phyloP scores from a whole-genome alignment of 1,139 yeast genomes.

The Sugiyamaella xylanicola region DNA sequence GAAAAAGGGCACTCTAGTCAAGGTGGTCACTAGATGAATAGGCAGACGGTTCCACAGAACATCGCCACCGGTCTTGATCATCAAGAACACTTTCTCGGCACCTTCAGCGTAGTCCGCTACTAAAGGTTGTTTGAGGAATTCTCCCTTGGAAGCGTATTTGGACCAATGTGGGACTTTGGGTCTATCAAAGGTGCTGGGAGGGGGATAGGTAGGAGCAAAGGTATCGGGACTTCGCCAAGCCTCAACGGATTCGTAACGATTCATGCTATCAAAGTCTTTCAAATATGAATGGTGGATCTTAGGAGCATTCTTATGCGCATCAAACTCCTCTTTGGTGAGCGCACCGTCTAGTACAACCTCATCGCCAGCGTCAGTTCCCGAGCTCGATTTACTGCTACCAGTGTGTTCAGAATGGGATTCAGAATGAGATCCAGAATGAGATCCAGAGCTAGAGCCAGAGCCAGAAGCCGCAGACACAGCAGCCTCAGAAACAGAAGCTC shows the following conservation, averaged over 20 bases:
- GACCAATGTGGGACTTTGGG: constrained; percentile 20
- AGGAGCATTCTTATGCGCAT: neutral
- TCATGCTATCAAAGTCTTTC: neutral
- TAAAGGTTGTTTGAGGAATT: constrained; percentile 32
- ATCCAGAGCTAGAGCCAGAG: too few species aligned
- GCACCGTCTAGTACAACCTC: neutral
- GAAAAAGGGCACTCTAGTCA: constrained; percentile 41
- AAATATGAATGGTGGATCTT: neutral
- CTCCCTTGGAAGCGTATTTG: constrained; percentile 21
- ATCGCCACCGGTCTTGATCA: constrained; percentile 45
- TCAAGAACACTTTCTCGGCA: constrained; percentile 35
- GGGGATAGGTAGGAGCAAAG: constrained; percentile 19
- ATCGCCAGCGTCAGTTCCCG: neutral
- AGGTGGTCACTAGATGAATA: constrained; percentile 41
- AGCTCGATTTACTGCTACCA: too few species aligned
- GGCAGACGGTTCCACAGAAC: constrained; percentile 45
- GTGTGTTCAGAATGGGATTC: too few species aligned
- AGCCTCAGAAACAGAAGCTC: too few species aligned
- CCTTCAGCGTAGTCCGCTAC: constrained; percentile 35
- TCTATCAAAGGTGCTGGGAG: constrained; percentile 3
- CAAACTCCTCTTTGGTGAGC: neutral
- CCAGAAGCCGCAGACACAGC: too few species aligned
- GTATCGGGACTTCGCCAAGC: constrained; percentile 26
- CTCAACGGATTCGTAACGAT: constrained; percentile 24
- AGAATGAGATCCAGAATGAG: too few species aligned